Percentiles rank a stretch among this genome's conserved stretches.
Evolutionary conservation across 164 flowering plant species (phyloP).

Genomic region (Vitis cinerea): DNA sequence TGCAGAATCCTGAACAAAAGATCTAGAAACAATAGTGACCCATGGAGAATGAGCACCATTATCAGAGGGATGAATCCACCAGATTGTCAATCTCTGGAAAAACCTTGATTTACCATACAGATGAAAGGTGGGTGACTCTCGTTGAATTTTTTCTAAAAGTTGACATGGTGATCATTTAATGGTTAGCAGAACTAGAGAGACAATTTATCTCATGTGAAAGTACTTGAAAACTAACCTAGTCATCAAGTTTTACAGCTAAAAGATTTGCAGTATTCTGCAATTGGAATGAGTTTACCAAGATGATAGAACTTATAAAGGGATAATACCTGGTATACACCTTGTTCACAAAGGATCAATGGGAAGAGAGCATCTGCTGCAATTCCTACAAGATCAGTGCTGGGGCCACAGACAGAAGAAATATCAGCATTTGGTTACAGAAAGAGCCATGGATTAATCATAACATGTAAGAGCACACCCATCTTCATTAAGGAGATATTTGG

Average conservation of each 20-base stretch:
- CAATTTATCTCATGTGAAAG: background rate
- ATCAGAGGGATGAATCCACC: no score
- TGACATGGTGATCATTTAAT: no score
- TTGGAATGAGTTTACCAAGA: background rate
- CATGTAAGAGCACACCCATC: background rate
- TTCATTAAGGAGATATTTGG: background rate
- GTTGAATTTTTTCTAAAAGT: no score
- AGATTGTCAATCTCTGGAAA: no score
- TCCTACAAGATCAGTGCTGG: conserved; percentile 73
- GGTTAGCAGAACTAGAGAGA: background rate
- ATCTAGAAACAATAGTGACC: no score
- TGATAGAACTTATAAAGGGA: background rate
- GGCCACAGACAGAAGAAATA: conserved; percentile 16
- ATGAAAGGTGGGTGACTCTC: no score
- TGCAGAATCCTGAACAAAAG: no score
- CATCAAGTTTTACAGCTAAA: background rate
- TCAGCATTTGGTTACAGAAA: background rate
- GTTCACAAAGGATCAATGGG: conserved; percentile 87
- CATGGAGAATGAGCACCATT: no score
- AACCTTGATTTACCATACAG: no score
- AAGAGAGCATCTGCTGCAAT: conserved; percentile 93
- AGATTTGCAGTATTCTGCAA: no score
- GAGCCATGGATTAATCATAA: background rate
- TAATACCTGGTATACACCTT: conserved; percentile 71
- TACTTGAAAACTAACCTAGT: background rate